Conservation (phyloP, 345 rosid genomes). For the Excoecaria agallocha region DNA sequence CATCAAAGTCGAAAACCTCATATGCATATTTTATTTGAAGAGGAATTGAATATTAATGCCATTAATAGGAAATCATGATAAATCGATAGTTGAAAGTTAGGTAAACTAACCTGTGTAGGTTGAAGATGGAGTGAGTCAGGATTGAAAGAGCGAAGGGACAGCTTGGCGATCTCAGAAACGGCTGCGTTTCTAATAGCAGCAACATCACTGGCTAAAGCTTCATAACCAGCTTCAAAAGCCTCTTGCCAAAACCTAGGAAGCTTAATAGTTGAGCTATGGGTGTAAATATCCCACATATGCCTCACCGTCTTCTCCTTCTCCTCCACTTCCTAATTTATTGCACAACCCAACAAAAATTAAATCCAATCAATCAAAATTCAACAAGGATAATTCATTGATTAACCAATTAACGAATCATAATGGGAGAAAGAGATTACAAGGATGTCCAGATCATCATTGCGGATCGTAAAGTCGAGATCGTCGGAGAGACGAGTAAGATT, state of each 20-base stretch:
- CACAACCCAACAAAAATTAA: background rate
- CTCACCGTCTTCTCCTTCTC: slow-evolving; percentile 75
- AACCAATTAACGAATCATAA: background rate
- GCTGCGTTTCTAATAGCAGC: slow-evolving; percentile 50
- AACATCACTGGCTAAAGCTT: slow-evolving; percentile 54
- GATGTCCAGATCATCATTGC: slow-evolving; percentile 73
- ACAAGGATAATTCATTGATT: background rate
- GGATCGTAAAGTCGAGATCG: slow-evolving; percentile 27
- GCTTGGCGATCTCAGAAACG: slow-evolving; percentile 72
- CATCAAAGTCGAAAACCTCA: background rate
- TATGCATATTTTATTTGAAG: background rate
- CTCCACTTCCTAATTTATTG: slow-evolving; percentile 55
- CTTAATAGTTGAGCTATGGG: slow-evolving; percentile 46
- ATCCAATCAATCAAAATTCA: slow-evolving; percentile 1
- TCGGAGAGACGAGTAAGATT: slow-evolving; percentile 40
- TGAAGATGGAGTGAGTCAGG: slow-evolving; percentile 29
- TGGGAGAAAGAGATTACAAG: slow-evolving; percentile 32
- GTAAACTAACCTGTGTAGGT: slow-evolving; percentile 17
- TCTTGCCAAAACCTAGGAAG: slow-evolving; percentile 70
- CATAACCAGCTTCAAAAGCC: slow-evolving; percentile 82
- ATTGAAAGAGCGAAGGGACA: slow-evolving; percentile 44
- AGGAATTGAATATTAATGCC: too few species aligned
- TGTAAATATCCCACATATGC: slow-evolving; percentile 80
- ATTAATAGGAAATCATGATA: too few species aligned
- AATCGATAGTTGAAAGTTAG: background rate